These are phyloP conservation scores for Ochetophila trinervis DNA, from an alignment of 306 rosid genomes.

Conservation along the genomic window DNA sequence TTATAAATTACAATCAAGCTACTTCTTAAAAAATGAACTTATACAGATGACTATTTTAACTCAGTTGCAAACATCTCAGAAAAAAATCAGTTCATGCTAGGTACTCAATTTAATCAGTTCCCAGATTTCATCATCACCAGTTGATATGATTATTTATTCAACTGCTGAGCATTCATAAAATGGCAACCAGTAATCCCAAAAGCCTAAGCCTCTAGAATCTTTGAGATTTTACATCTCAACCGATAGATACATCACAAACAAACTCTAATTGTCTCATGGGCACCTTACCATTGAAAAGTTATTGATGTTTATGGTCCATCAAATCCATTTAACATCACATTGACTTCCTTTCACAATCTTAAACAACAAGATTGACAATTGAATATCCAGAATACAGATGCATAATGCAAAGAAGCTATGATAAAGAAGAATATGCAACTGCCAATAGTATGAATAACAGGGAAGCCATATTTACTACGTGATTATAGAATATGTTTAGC, in stretches of 20 bases:
- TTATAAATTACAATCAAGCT: too few relatives aligned
- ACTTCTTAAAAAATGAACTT: too few relatives aligned
- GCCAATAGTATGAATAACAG: not conserved
- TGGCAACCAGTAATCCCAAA: too few relatives aligned
- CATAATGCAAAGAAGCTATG: too few relatives aligned
- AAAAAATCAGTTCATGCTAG: not conserved
- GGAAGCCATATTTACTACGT: not conserved
- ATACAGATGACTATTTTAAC: not conserved
- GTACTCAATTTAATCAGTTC: not conserved
- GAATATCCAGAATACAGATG: too few relatives aligned
- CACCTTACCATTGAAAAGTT: too few relatives aligned
- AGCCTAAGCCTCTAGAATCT: not conserved
- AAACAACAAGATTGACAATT: not conserved
- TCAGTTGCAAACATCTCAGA: not conserved
- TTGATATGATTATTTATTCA: too few relatives aligned
- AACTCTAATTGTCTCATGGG: not conserved
- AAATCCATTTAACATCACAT: not conserved
- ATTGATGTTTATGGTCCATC: too few relatives aligned
- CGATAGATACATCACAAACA: not conserved
- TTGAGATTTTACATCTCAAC: not conserved
- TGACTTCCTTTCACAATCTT: not conserved
- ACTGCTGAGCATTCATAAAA: too few relatives aligned
- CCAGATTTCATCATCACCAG: too few relatives aligned
- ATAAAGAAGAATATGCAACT: not conserved
- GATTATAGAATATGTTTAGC: not conserved